Evolutionary conservation across 176 grass and related monocot genomes (phyloP).

Genomic region (Pharus latifolius): DNA sequence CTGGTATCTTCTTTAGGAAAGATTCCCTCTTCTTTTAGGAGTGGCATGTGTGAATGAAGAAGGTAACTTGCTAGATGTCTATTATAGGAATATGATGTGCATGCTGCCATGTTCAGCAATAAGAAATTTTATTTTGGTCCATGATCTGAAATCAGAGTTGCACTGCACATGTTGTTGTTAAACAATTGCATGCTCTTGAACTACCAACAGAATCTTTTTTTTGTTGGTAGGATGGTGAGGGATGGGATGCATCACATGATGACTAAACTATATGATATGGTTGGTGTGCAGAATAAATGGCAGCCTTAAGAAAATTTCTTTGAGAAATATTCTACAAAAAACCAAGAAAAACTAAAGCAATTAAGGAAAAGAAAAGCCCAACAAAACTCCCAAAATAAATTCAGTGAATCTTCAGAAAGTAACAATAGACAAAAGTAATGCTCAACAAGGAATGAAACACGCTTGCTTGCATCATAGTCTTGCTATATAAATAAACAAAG

Average conservation of each 20-base stretch:
- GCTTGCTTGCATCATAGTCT: neutral
- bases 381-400: no score
- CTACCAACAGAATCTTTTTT: neutral
- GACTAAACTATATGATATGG: neutral
- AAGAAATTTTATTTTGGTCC: neutral
- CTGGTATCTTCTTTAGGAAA: neutral
- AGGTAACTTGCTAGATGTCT: neutral
- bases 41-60: neutral
- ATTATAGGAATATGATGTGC: neutral
- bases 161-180: neutral
- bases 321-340: no score
- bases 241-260: neutral
- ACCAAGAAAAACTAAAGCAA: no score
- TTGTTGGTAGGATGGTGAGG: neutral
- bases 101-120: neutral
- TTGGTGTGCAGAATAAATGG: no score
- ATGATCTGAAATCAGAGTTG: neutral
- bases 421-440: neutral
- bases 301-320: no score
- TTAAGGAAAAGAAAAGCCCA: no score
- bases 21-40: neutral
- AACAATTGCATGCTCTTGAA: neutral
- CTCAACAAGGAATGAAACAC: neutral
- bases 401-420: no score
- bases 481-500: neutral